These are phyloP conservation scores for Blastosporella zonata DNA, from an alignment of 1,284 basidiomycete genomes.

Conservation along the genomic window DNA sequence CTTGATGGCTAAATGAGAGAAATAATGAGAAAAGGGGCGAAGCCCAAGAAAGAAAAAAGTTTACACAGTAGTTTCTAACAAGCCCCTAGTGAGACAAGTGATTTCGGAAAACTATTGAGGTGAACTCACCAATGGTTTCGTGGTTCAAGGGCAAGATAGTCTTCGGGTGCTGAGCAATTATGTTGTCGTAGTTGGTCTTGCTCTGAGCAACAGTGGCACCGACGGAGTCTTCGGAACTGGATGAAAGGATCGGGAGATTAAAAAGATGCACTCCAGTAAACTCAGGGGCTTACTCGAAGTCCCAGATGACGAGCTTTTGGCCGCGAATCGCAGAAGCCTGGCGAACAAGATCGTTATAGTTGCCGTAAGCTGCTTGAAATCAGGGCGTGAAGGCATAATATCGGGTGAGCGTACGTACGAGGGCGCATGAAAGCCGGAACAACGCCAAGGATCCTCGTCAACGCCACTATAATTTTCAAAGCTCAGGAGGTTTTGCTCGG, in stretches of 20 bases:
- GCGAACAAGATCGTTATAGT: conserved; percentile 28
- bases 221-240: conserved; percentile 31
- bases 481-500: not conserved
- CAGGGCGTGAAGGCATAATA: conserved; percentile 29
- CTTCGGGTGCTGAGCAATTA: conserved; percentile 30
- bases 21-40: not conserved
- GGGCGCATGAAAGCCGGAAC: conserved; percentile 33
- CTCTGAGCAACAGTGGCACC: conserved; percentile 14
- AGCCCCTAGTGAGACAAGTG: not conserved
- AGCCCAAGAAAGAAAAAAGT: conserved; percentile 6
- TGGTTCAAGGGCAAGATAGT: conserved; percentile 45
- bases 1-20: conserved; percentile 25
- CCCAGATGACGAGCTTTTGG: conserved; percentile 27
- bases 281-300: conserved; percentile 25
- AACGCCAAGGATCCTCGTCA: conserved; percentile 29
- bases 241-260: not conserved
- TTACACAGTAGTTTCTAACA: conserved; percentile 36
- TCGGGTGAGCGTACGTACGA: conserved; percentile 22
- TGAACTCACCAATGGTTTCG: conserved; percentile 33
- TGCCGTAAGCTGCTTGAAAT: conserved; percentile 25
- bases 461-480: conserved; percentile 23
- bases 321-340: conserved; percentile 25
- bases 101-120: not conserved
- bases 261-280: not conserved
- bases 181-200: conserved; percentile 9